phyloP scores from a whole-genome alignment of 805 yeast genomes.

The Cyberlindnera mrakii region DNA sequence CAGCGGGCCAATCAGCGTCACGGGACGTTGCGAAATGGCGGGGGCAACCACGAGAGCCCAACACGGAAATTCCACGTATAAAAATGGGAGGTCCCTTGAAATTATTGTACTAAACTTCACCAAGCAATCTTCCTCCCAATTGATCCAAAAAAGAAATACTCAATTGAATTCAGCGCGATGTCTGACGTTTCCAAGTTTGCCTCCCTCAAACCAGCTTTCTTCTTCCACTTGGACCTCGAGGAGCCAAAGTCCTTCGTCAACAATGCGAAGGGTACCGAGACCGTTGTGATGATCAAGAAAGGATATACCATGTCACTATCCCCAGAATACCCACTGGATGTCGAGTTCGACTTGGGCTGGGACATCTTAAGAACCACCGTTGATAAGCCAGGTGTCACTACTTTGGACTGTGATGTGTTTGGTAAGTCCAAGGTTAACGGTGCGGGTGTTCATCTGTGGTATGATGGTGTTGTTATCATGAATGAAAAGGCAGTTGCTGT shows the following conservation, averaged over 20 bases:
- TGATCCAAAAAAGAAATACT: neutral
- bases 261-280: conserved; percentile 23
- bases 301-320: conserved; percentile 35
- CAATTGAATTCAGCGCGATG: neutral
- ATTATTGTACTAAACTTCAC: too few species aligned
- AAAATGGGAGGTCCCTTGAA: too few species aligned
- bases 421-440: conserved; percentile 38
- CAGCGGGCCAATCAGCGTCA: too few species aligned
- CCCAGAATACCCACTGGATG: conserved; percentile 32
- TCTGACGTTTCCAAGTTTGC: conserved; percentile 6
- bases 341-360: conserved; percentile 32
- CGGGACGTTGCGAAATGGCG: too few species aligned
- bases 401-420: conserved; percentile 46
- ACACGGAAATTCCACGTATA: too few species aligned
- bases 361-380: conserved; percentile 39
- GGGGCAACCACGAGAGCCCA: too few species aligned
- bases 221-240: conserved; percentile 29
- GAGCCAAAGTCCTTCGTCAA: conserved; percentile 27
- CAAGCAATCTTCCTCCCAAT: too few species aligned
- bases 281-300: conserved; percentile 26
- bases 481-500: conserved; percentile 32
- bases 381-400: conserved; percentile 24
- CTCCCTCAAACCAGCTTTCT: conserved; percentile 31
- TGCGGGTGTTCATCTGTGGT: conserved; percentile 35
- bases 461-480: conserved; percentile 43